Evolutionary conservation across 495 filamentous ascomycete species (phyloP).

Genomic region (Coniosporium apollinis): DNA sequence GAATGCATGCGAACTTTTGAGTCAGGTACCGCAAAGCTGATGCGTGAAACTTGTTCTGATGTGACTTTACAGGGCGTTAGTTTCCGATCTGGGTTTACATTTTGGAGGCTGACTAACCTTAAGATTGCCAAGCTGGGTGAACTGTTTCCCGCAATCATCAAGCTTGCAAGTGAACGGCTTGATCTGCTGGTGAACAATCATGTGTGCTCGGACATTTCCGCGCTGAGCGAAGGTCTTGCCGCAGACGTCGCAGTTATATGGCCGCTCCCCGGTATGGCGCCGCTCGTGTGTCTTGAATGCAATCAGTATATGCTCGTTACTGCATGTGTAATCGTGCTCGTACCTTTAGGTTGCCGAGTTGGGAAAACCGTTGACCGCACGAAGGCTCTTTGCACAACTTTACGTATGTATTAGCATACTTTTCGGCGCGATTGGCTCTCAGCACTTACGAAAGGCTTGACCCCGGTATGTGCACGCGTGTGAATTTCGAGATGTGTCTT

Average conservation of each 20-base stretch:
- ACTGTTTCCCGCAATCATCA: conserved; percentile 68
- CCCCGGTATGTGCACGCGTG: conserved; percentile 73
- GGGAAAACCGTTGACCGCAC: conserved; percentile 71
- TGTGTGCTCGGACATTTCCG: conserved; percentile 76
- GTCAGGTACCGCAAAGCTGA: conserved; percentile 56
- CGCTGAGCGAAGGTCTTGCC: conserved; percentile 69
- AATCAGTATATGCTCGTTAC: neutral
- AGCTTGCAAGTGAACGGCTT: conserved; percentile 72
- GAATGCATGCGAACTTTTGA: conserved; percentile 48
- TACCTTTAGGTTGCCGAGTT: conserved; percentile 80
- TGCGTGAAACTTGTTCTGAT: conserved; percentile 86
- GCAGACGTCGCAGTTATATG: conserved; percentile 70
- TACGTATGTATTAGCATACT: conserved; percentile 7
- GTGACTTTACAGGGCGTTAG: conserved; percentile 38
- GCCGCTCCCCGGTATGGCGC: conserved; percentile 73
- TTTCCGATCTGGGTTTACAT: neutral
- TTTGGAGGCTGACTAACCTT: conserved; percentile 39
- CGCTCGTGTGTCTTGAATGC: conserved; percentile 57
- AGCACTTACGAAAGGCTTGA: conserved; percentile 70
- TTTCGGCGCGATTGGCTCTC: neutral
- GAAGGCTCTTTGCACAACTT: conserved; percentile 60
- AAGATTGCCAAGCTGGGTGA: conserved; percentile 77
- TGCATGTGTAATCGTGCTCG: conserved; percentile 4
- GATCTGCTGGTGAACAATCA: conserved; percentile 56
- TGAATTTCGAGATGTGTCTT: conserved; percentile 93